Evolutionary conservation across 768 basidiomycete genomes (phyloP), one percentile per base, ranked within the genome.

Genomic region (Goffeauzyma gilvescens): DNA sequence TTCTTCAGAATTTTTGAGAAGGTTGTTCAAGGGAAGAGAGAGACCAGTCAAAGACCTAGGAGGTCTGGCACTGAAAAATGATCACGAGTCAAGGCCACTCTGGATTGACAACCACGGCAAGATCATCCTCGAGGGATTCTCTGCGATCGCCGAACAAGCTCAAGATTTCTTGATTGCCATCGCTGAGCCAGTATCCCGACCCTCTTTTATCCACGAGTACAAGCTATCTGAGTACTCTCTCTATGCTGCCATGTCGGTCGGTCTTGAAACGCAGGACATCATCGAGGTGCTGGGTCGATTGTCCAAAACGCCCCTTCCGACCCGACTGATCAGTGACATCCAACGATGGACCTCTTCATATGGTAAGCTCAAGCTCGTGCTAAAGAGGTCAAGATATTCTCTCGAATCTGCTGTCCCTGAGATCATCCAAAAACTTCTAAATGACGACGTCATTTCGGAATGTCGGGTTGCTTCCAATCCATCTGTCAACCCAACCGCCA

Each of bases 91-190:
- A 5, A 76, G 93, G 34, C 93, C 93, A 13, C 67, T 96, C 14
- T 98, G 90, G 89, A 95, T 98, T 50, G 64, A 65, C 43, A 61
- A 58, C 28, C 49, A 54, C 32, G 64, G 64, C 2, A 59, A 61
- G 38, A 60, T 63, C 55, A 96, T 96, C 48, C 75, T 98, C 25
- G 93, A 98, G 65, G 86, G 85, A 0, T 98, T 98, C 63, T 87
- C 85, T 18, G 86, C 93, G 4, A 87, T 96, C 49, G 89, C 90
- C 17, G 86, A 89, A 57, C 86, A 90, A 65, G 93, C 93, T 3
- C 93, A 96, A 64, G 93, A 98, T 60, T 96, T 98, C 57, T 72
- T 98, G 33, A 84, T 90, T 32, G 90, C 93, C 28, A 96, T 98
- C 38, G 84, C 85, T 55, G 93, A 98, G 66, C 93, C 93, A 53